Conservation (phyloP, 768 basidiomycete genomes). For the Naganishia antarctica region DNA sequence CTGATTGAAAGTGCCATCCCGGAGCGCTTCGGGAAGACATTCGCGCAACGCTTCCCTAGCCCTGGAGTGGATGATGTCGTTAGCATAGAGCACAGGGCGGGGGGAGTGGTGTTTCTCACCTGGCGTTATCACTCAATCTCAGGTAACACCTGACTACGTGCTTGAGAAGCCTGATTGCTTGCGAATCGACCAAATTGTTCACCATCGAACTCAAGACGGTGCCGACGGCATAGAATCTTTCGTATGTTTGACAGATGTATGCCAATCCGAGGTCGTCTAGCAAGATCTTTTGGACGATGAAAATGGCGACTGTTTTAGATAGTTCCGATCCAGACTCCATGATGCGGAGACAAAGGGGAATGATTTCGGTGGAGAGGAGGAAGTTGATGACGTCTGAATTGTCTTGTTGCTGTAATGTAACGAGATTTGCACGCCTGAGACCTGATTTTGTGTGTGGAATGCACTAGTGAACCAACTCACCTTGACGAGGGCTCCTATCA, state of each 20-base stretch:
- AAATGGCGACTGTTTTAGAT: constrained; percentile 97
- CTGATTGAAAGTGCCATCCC: constrained; percentile 85
- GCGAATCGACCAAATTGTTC: constrained; percentile 92
- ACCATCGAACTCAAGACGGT: constrained; percentile 99
- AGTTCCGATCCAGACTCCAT: constrained; percentile 99
- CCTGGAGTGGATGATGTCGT: constrained; percentile 51
- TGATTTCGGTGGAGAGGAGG: constrained; percentile 96
- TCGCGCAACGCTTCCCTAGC: constrained; percentile 92
- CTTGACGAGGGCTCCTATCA: constrained; percentile 98
- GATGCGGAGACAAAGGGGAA: constrained; percentile 95
- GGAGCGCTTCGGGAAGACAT: constrained; percentile 88
- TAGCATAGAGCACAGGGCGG: background rate
- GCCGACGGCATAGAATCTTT: constrained; percentile 97
- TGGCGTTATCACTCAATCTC: constrained; percentile 87
- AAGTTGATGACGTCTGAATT: constrained; percentile 99
- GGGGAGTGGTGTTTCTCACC: constrained; percentile 55
- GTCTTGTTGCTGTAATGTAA: constrained; percentile 78
- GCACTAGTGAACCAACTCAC: constrained; percentile 51
- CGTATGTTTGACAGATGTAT: constrained; percentile 99
- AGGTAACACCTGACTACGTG: constrained; percentile 98
- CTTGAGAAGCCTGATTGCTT: constrained; percentile 90
- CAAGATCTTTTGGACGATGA: constrained; percentile 94
- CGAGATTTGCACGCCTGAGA: too few relatives aligned
- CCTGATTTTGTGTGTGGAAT: background rate
- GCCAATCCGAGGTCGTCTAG: constrained; percentile 95